These are phyloP conservation scores for Plasmodium coatneyi DNA, from an alignment of 169 alveolate species.

Conservation along the genomic window DNA sequence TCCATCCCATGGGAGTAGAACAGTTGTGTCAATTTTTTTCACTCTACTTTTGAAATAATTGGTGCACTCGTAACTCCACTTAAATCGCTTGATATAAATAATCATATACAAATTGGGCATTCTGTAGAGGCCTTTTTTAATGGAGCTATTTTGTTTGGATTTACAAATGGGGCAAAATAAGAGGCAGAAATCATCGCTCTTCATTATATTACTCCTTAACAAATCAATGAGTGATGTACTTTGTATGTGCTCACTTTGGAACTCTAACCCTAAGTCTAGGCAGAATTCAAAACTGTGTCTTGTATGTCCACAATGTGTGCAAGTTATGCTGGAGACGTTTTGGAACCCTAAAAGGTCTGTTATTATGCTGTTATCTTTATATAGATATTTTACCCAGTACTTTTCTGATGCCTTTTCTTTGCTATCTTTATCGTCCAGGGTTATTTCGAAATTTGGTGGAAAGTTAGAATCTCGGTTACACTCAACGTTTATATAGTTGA, in stretches of 20 bases:
- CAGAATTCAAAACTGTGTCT: conserved; percentile 73
- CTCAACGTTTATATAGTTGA: conserved; percentile 58
- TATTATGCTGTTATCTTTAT: conserved; percentile 60
- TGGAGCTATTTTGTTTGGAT: conserved; percentile 42
- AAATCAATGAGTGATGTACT: conserved; percentile 57
- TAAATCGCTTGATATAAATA: conserved; percentile 71
- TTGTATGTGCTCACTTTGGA: conserved; percentile 37
- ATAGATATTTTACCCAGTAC: conserved; percentile 69
- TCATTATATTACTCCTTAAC: conserved; percentile 31
- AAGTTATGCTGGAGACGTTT: conserved; percentile 65
- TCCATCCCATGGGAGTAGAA: conserved; percentile 61
- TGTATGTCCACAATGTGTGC: conserved; percentile 68
- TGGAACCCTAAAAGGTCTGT: conserved; percentile 73
- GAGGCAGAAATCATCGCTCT: conserved; percentile 40
- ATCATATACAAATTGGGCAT: conserved; percentile 73
- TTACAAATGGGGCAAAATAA: conserved; percentile 47
- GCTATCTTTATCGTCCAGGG: conserved; percentile 50
- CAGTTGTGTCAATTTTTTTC: conserved; percentile 64
- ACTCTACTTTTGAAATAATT: conserved; percentile 60
- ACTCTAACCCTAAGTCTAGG: conserved; percentile 62
- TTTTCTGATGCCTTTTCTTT: conserved; percentile 72
- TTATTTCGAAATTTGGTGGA: conserved; percentile 36
- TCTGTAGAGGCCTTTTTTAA: conserved; percentile 70
- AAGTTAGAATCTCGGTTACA: conserved; percentile 48
- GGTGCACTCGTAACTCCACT: conserved; percentile 51